phyloP scores from a whole-genome alignment of 352 stramenopile genomes.

The Stephanocyclus meneghinianus region DNA sequence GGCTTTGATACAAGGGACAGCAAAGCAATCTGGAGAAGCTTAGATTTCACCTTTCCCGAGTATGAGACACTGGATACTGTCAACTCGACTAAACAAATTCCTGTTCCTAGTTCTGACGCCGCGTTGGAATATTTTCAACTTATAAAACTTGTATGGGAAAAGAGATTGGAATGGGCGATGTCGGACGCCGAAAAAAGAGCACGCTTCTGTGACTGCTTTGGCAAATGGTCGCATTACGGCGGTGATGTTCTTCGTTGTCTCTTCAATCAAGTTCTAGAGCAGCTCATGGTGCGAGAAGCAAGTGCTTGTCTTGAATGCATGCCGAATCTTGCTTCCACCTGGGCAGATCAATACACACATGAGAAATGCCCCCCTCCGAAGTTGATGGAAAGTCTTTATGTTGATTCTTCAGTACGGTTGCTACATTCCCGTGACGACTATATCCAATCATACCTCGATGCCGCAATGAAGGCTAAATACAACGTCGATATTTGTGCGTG shows the following conservation, averaged over 20 bases:
- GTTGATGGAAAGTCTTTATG: constrained; percentile 16
- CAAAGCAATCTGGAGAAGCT: constrained; percentile 12
- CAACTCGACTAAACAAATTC: constrained; percentile 19
- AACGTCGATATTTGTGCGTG: constrained; percentile 28
- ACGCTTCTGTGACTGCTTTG: constrained; percentile 20
- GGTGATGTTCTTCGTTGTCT: constrained; percentile 11
- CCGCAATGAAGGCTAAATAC: constrained; percentile 5
- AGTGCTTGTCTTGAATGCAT: constrained; percentile 17
- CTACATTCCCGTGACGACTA: constrained; percentile 15
- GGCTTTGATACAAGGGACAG: constrained; percentile 20
- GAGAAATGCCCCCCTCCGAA: constrained; percentile 23
- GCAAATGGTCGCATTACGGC: constrained; percentile 14
- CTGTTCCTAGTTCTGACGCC: constrained; percentile 15
- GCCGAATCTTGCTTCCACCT: constrained; percentile 12
- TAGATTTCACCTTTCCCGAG: constrained; percentile 19
- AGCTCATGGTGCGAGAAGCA: constrained; percentile 28
- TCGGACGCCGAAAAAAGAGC: neutral
- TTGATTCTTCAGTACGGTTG: constrained; percentile 12
- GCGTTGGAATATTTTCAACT: constrained; percentile 22
- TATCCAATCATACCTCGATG: constrained; percentile 9
- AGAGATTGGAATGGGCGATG: constrained; percentile 17
- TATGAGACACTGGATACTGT: constrained; percentile 27
- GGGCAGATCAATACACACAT: constrained; percentile 12
- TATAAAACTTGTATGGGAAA: constrained; percentile 25
- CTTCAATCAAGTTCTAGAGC: constrained; percentile 31